A percentile compares a stretch with the other conserved stretches of the same genome.
Evolutionary conservation across 371 early-diverging fungal species (phyloP).

Genomic region (Sporodiniella umbellata): DNA sequence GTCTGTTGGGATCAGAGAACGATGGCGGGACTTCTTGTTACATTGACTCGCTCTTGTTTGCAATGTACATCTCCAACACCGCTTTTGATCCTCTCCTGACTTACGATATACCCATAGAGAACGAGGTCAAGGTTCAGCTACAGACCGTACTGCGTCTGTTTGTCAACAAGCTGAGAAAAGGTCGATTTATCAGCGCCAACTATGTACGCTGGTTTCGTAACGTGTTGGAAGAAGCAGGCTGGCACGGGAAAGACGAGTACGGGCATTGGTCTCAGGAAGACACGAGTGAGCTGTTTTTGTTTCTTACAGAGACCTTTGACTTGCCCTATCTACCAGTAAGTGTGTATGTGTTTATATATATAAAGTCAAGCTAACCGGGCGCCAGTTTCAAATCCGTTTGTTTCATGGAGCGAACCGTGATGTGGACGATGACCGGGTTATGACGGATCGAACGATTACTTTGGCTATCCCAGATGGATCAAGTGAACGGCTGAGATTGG

Average conservation of each 20-base stretch:
- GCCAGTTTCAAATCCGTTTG: constrained; percentile 46
- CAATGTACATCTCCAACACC: constrained; percentile 53
- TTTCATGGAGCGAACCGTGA: constrained; percentile 55
- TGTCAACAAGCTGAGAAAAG: constrained; percentile 54
- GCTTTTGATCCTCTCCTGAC: constrained; percentile 43
- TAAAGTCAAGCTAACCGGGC: too few relatives aligned
- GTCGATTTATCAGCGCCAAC: constrained; percentile 40
- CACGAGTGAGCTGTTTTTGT: constrained; percentile 54
- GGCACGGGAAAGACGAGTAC: constrained; percentile 27
- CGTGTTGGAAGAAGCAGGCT: constrained; percentile 41
- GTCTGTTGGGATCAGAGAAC: constrained; percentile 45
- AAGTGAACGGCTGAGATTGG: constrained; percentile 2
- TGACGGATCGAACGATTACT: constrained; percentile 51
- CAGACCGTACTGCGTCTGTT: constrained; percentile 51
- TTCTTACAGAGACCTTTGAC: constrained; percentile 52
- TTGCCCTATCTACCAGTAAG: constrained; percentile 54
- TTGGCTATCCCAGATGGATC: constrained; percentile 37
- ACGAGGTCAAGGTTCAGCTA: constrained; percentile 22
- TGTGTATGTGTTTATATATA: neutral
- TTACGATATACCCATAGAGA: constrained; percentile 14
- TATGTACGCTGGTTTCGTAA: constrained; percentile 47
- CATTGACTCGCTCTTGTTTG: constrained; percentile 53
- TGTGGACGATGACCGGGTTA: constrained; percentile 50
- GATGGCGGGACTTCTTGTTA: constrained; percentile 54
- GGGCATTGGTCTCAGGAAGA: constrained; percentile 52